These are phyloP conservation scores for Zhuliangozyma parablackwelliae DNA, from an alignment of 1,139 yeast genomes.

Conservation along the genomic window DNA sequence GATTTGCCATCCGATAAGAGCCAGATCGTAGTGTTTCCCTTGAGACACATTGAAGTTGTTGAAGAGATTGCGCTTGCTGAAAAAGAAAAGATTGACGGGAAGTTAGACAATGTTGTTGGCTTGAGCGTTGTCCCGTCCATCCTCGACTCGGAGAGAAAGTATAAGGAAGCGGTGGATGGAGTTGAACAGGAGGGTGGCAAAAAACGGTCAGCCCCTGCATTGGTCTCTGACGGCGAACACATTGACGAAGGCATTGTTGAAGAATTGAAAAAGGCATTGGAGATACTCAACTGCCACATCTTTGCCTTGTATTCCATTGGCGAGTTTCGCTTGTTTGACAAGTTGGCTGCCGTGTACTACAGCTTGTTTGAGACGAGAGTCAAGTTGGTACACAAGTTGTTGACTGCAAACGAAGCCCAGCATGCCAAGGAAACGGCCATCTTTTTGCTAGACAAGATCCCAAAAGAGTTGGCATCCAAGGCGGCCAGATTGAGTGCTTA, in stretches of 20 bases:
- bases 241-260: constrained; percentile 27
- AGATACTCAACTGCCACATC: constrained; percentile 57
- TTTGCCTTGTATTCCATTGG: constrained; percentile 69
- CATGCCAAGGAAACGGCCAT: constrained; percentile 58
- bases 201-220: constrained; percentile 40
- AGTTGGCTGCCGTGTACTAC: constrained; percentile 48
- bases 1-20: constrained; percentile 54
- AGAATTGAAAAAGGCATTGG: constrained; percentile 56
- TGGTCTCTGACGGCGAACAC: constrained; percentile 32
- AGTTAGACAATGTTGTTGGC: constrained; percentile 28
- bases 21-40: constrained; percentile 57
- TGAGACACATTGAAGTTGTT: constrained; percentile 42
- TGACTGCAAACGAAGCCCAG: constrained; percentile 56
- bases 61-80: constrained; percentile 27
- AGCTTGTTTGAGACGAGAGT: constrained; percentile 63
- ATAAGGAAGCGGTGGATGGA: constrained; percentile 26
- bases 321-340: constrained; percentile 57
- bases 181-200: constrained; percentile 7
- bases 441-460: constrained; percentile 56
- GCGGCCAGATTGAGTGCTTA: constrained; percentile 37
- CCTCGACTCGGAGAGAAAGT: constrained; percentile 34
- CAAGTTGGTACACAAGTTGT: constrained; percentile 50
- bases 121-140: constrained; percentile 41
- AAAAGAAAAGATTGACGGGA: constrained; percentile 20
- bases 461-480: constrained; percentile 59